Evolutionary conservation across 2,329 filamentous ascomycete genomes (phyloP).

Genomic region (Plenodomus lindquistii): DNA sequence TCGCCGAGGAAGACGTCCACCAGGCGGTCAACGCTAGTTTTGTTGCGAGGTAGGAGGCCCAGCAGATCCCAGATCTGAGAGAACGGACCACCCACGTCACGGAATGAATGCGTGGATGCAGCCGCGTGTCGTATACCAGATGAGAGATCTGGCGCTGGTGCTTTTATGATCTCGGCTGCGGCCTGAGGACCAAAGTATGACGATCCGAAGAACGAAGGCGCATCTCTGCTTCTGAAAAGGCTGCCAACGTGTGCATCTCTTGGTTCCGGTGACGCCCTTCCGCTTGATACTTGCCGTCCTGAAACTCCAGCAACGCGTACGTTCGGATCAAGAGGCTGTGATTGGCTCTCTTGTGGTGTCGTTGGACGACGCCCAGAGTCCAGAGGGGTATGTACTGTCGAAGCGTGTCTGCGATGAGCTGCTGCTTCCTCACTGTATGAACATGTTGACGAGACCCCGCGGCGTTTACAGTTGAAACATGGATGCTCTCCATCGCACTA

Average conservation of each 20-base stretch:
- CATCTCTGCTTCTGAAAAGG: slow-evolving; percentile 21
- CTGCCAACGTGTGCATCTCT: slow-evolving; percentile 18
- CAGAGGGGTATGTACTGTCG: not conserved
- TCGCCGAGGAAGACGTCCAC: slow-evolving; percentile 42
- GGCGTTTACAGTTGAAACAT: slow-evolving; percentile 20
- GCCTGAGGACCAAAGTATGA: slow-evolving; percentile 25
- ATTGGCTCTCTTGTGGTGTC: not conserved
- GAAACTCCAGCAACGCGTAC: not conserved
- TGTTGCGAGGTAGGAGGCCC: slow-evolving; percentile 45
- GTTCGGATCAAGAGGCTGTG: not conserved
- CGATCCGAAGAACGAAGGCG: slow-evolving; percentile 22
- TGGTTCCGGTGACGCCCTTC: slow-evolving; percentile 4
- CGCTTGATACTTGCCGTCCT: not conserved
- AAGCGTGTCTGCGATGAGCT: slow-evolving; percentile 6
- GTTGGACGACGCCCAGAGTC: not conserved
- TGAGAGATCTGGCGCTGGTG: slow-evolving; percentile 18
- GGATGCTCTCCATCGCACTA: slow-evolving; percentile 21
- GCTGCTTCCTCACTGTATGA: slow-evolving; percentile 15
- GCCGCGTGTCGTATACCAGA: slow-evolving; percentile 21
- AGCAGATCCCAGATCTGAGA: slow-evolving; percentile 50
- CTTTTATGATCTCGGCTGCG: slow-evolving; percentile 23
- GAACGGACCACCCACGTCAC: slow-evolving; percentile 32
- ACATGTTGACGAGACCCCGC: slow-evolving; percentile 15
- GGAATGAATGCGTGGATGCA: slow-evolving; percentile 28
- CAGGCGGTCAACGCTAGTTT: slow-evolving; percentile 43